Evolutionary conservation across 208 protist species (phyloP).

Genomic region (Leishmania guyanensis): DNA sequence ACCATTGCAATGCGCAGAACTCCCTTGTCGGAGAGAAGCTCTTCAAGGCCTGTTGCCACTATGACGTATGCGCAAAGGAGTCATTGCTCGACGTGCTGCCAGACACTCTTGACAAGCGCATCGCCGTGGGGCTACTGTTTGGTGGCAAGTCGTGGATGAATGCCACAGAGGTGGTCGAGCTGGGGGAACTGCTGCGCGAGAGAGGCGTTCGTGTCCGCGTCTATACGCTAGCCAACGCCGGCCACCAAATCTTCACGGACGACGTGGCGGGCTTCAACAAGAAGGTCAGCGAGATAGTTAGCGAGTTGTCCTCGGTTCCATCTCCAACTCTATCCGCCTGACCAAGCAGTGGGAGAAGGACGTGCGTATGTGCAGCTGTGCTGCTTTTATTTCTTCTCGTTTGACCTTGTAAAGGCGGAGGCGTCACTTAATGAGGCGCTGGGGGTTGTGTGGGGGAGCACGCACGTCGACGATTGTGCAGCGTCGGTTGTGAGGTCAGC

Average conservation of each 20-base stretch:
- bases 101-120: conserved; percentile 15
- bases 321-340: not conserved
- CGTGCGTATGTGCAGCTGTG: too few species aligned
- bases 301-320: not conserved
- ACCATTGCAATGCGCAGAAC: conserved; percentile 70
- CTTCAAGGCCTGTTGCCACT: conserved; percentile 63
- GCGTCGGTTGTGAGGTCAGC: not conserved
- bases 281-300: conserved; percentile 27
- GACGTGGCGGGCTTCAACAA: conserved; percentile 47
- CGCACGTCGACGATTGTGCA: not conserved
- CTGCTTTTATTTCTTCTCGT: not conserved
- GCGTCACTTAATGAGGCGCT: not conserved
- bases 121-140: conserved; percentile 49
- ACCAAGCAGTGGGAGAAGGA: not conserved
- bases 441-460: not conserved
- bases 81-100: conserved; percentile 50
- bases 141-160: conserved; percentile 61
- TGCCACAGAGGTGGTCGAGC: conserved; percentile 26
- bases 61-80: conserved; percentile 50
- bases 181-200: conserved; percentile 37
- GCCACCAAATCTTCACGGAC: conserved; percentile 68
- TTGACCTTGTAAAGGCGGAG: not conserved
- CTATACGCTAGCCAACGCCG: conserved; percentile 43
- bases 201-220: conserved; percentile 33
- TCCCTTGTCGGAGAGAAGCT: conserved; percentile 50